phyloP scores from a whole-genome alignment of 768 basidiomycete genomes.

The Mycena chlorophos region DNA sequence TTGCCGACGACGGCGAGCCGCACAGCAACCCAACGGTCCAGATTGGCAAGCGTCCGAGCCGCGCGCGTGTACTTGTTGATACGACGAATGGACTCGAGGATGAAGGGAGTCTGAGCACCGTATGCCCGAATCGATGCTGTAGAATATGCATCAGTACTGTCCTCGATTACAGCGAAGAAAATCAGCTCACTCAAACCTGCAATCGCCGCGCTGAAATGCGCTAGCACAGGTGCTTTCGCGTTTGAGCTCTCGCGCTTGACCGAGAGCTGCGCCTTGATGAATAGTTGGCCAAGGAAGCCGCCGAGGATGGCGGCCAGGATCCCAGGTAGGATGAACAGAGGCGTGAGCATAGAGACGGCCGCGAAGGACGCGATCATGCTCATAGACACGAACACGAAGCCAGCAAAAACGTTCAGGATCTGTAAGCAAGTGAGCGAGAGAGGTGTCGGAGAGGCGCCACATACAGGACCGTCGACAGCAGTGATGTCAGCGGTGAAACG shows the following conservation, averaged over 20 bases:
- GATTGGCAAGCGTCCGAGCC: constrained; percentile 36
- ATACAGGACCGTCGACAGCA: constrained; percentile 14
- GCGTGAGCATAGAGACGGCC: constrained; percentile 31
- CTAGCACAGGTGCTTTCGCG: constrained; percentile 28
- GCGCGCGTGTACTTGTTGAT: constrained; percentile 43
- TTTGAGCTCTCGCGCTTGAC: constrained; percentile 30
- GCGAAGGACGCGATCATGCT: constrained; percentile 24
- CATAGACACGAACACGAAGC: constrained; percentile 3
- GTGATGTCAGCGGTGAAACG: constrained; percentile 52
- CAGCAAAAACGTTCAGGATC: constrained; percentile 19
- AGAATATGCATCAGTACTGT: neutral
- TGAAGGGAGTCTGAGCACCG: constrained; percentile 43
- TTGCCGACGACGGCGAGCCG: constrained; percentile 49
- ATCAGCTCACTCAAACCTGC: constrained; percentile 36
- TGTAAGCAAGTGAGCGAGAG: neutral
- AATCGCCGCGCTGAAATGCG: constrained; percentile 48
- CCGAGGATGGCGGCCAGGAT: constrained; percentile 33
- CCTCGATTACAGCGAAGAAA: neutral
- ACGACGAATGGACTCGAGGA: constrained; percentile 34
- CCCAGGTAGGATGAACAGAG: constrained; percentile 33
- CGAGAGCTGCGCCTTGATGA: constrained; percentile 30
- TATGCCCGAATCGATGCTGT: constrained; percentile 49
- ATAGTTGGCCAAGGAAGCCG: constrained; percentile 30
- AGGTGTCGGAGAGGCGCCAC: neutral
- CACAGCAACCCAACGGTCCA: constrained; percentile 33